Conservation (phyloP, 1,139 yeast species). For the Pichia sp. region DNA sequence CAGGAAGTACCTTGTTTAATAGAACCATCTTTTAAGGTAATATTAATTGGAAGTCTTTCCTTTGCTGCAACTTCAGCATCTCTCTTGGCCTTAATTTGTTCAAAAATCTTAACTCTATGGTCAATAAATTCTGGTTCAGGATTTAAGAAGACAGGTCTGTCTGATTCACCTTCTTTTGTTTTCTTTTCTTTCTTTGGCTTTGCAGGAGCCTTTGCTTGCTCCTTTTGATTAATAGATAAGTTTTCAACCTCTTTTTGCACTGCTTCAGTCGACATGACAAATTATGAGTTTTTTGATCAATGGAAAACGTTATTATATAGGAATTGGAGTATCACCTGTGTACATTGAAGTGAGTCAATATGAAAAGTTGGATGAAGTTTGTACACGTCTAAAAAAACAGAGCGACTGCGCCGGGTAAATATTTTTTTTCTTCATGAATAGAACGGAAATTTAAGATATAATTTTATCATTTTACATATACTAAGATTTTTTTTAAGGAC, state of each 20-base stretch:
- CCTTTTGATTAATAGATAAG: slow-evolving; percentile 43
- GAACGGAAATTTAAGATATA: too few species aligned
- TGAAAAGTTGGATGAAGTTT: too few species aligned
- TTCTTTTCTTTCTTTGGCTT: slow-evolving; percentile 27
- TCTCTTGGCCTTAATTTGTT: slow-evolving; percentile 69
- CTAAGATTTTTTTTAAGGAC: too few species aligned
- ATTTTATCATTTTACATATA: too few species aligned
- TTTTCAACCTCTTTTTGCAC: slow-evolving; percentile 50
- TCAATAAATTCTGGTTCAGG: slow-evolving; percentile 83
- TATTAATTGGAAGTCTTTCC: slow-evolving; percentile 54
- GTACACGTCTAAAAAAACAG: too few species aligned
- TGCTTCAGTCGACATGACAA: slow-evolving; percentile 28
- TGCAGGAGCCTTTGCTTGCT: slow-evolving; percentile 14
- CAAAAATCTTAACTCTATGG: slow-evolving; percentile 73
- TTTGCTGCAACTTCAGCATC: slow-evolving; percentile 65
- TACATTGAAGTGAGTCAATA: too few species aligned
- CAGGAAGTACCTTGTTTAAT: slow-evolving; percentile 72
- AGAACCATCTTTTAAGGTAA: slow-evolving; percentile 85
- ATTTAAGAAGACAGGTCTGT: slow-evolving; percentile 45
- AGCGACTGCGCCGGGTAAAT: too few species aligned
- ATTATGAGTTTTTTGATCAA: too few species aligned
- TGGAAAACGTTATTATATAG: too few species aligned
- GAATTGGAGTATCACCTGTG: too few species aligned
- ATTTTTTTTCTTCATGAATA: too few species aligned
- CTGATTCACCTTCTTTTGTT: slow-evolving; percentile 27